Base-by-base conservation (phyloP, 306 rosid genomes). In the Trifolium repens region DNA sequence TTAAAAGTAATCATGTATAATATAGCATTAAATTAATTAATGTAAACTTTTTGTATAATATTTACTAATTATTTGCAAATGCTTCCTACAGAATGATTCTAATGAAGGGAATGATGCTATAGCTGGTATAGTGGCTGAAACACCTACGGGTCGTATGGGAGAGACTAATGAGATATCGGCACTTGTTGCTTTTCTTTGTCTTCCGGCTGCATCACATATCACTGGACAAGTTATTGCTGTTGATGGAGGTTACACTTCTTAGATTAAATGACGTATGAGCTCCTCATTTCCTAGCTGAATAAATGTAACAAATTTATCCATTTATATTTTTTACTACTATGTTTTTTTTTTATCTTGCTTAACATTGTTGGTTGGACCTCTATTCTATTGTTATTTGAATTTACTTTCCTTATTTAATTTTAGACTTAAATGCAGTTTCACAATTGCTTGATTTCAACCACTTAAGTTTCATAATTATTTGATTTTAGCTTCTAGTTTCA, bases 151-250 rank as follows among this genome's bases (percentile, higher is more conserved):
- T 42, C 84, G 89, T 0, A 3, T 60, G 0, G 91, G 79, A 34
- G 84, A 87, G 30, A 65, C 89, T 0, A 65, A 61, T 12, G 93
- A 87, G 16, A 81, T 90, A 15, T 81, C 93, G 0, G 43, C 90
- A 1, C 4, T 87, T 27, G 93, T 87, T 35, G 80, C 85, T 2
- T 91, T 88, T 63, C 88, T 88, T 37, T 90, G 90, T 54, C 89
- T 90, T 26, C 91, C 88, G 0, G 86, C 82, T 37, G 86, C 93
- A 17, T 82, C 93, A 22, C 81, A 75, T 63, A 79, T 88, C 54
- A 91, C 84, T 39, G 89, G 93, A 15, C 93, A 88, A 15, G n/a
- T 80, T 40, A 82, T 88, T 17, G 13, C 39, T 57, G 79, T 76
- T 0, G 96, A 90, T 22, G 96, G 93, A 4, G 93, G 96, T n/a